A percentile compares a stretch with the other conserved stretches of the same genome.
phyloP scores from a whole-genome alignment of 2,329 filamentous ascomycete species.

The Penicillium expansum region DNA sequence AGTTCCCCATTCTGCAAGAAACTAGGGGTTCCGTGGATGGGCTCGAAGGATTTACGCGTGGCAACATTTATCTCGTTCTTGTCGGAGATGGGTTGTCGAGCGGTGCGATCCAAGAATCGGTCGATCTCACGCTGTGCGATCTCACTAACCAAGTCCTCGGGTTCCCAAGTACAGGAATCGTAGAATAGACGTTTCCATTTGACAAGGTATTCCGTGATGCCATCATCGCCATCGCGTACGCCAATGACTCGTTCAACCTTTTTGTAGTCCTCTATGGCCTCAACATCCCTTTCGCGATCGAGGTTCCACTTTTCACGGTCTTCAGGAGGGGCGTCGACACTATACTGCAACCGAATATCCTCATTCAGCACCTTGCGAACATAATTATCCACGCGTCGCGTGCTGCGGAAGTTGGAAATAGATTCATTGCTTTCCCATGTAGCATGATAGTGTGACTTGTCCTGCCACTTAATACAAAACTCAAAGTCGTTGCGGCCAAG shows the following conservation, averaged over 20 bases:
- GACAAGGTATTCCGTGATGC: conserved; percentile 76
- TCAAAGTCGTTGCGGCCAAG: conserved; percentile 70
- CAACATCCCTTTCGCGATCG: conserved; percentile 87
- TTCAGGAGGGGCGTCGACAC: conserved; percentile 73
- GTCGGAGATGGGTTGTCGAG: conserved; percentile 77
- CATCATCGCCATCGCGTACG: conserved; percentile 73
- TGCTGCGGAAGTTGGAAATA: conserved; percentile 74
- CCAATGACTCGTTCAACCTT: conserved; percentile 92
- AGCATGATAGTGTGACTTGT: conserved; percentile 89
- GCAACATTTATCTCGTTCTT: conserved; percentile 70
- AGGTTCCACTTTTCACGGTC: conserved; percentile 91
- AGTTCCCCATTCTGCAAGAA: conserved; percentile 84
- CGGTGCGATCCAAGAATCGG: conserved; percentile 79
- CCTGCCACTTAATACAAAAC: conserved; percentile 94
- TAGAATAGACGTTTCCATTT: conserved; percentile 97
- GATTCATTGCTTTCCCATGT: conserved; percentile 84
- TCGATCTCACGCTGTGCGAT: conserved; percentile 89
- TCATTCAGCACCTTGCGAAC: conserved; percentile 77
- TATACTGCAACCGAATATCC: conserved; percentile 73
- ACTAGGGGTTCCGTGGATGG: conserved; percentile 75
- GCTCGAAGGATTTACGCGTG: conserved; percentile 69
- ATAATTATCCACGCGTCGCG: conserved; percentile 92
- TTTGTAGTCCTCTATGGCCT: conserved; percentile 84
- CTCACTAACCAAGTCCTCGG: conserved; percentile 68
- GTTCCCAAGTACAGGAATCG: conserved; percentile 93